These are phyloP conservation scores for Lentinula detonsa DNA, from an alignment of 768 basidiomycete genomes.

Conservation along the genomic window DNA sequence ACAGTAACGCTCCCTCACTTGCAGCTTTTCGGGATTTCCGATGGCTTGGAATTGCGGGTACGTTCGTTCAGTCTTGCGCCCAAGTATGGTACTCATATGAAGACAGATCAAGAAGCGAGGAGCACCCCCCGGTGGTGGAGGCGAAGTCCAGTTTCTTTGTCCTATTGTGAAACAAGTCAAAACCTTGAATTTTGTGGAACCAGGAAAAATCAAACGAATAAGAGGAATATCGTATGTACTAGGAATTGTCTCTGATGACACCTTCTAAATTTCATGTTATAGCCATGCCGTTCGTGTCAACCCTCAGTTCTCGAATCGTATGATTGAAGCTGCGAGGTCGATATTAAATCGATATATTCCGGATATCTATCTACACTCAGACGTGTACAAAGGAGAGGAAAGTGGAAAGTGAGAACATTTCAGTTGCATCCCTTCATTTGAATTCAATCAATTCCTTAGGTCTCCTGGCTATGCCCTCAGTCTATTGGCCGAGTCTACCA, in stretches of 20 bases:
- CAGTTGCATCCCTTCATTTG: neutral
- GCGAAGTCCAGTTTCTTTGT: constrained; percentile 90
- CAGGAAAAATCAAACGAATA: constrained; percentile 90
- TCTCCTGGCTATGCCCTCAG: constrained; percentile 95
- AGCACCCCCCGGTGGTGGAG: constrained; percentile 84
- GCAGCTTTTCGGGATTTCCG: constrained; percentile 83
- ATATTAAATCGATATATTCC: constrained; percentile 95
- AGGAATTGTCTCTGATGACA: neutral
- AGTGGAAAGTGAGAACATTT: constrained; percentile 76
- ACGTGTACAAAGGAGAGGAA: constrained; percentile 96
- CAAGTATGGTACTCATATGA: neutral
- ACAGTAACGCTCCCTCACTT: constrained; percentile 90
- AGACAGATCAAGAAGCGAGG: constrained; percentile 93
- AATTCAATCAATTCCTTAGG: constrained; percentile 32
- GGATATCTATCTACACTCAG: constrained; percentile 97
- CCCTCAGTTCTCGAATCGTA: constrained; percentile 95
- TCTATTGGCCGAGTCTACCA: constrained; percentile 88
- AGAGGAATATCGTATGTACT: constrained; percentile 77
- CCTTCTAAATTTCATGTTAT: neutral
- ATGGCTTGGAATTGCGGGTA: constrained; percentile 86
- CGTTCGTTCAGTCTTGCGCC: constrained; percentile 11
- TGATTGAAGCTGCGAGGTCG: constrained; percentile 93
- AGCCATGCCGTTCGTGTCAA: constrained; percentile 96
- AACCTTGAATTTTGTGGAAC: constrained; percentile 86
- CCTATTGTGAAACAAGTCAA: constrained; percentile 89